Evolutionary conservation across 2,329 filamentous ascomycete species (phyloP), one percentile per base, ranked within the genome.

Genomic region (Drechslera avenae): DNA sequence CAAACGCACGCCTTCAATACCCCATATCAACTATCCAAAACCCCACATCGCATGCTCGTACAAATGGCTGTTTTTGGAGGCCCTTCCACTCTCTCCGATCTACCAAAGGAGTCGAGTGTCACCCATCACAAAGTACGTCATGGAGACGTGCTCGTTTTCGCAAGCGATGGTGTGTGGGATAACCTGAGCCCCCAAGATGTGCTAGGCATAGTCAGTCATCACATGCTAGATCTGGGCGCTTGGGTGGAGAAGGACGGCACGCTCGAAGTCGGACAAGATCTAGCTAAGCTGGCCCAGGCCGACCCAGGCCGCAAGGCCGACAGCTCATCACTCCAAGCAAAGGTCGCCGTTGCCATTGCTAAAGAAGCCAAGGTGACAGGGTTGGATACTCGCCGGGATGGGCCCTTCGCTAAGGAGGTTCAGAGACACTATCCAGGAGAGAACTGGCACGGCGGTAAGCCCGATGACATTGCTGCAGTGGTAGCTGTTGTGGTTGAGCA

Each of bases 1-100:
- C 94, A 99, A 75, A 97, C 91, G 0, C 94, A 99, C 73, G 91
- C 88, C 35, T 99, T 99, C 82, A 99, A 99, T 75, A 97, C 94
- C 0, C 94, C 94, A 0, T 99, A 90, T 69, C 94, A 99, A 73
- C 83, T 99, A 33, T 93, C 91, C 46, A 86, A 96, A 45, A 87
- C 97, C 6, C 93, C 94, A 0, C 84, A 88, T 3, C 85, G 83
- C 62, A 87, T 96, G 75, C 83, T 91, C 49, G 84, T 86, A 17
- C 89, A 94, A 64, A 88, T 91, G 64, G 85, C 86, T 10, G 84
- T 90, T 21, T 97, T 96, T 72, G 93, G 93, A 36, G 80, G 83
- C 2, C 69, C 72, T 4, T 71, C 73, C 47, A 89, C 89, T 56
- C 83, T 96, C 19, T 87, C 88, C 69, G 94, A 99, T 75, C 81